These are phyloP conservation scores for Pseudocercospora cruenta DNA, from an alignment of 2,329 filamentous ascomycete genomes.

Conservation along the genomic window DNA sequence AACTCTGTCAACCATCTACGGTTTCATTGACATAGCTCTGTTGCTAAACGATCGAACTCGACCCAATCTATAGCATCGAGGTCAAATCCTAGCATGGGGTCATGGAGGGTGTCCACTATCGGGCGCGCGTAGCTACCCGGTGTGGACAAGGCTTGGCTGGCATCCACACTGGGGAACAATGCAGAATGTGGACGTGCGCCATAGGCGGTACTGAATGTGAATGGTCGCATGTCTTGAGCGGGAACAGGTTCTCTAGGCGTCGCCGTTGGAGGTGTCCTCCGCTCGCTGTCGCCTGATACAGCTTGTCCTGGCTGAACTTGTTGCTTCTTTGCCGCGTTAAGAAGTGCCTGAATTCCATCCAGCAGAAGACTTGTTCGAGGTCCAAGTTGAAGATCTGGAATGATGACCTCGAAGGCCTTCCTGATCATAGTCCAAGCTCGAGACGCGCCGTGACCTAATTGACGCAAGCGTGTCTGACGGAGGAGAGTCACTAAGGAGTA, in stretches of 20 bases:
- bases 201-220: conserved; percentile 15
- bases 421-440: conserved; percentile 31
- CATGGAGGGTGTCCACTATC: conserved; percentile 17
- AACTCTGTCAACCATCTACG: too few species aligned
- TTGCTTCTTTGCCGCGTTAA: conserved; percentile 28
- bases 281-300: conserved; percentile 11
- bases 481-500: conserved; percentile 33
- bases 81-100: conserved; percentile 27
- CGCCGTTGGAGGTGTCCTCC: background rate
- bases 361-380: conserved; percentile 27
- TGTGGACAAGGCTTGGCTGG: background rate
- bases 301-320: conserved; percentile 18
- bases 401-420: conserved; percentile 31
- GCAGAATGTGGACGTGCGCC: conserved; percentile 14
- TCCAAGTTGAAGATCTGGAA: conserved; percentile 28
- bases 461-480: conserved; percentile 31
- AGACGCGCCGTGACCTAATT: conserved; percentile 20
- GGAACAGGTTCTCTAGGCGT: conserved; percentile 7
- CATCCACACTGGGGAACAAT: conserved; percentile 21
- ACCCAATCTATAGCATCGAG: conserved; percentile 34
- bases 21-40: conserved; percentile 27
- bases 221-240: conserved; percentile 4
- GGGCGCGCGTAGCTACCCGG: conserved; percentile 9
- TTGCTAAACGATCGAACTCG: conserved; percentile 33
- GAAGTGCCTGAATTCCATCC: conserved; percentile 28